phyloP scores from a whole-genome alignment of 2,329 filamentous ascomycete genomes.

The Teratosphaeriaceae sp. region DNA sequence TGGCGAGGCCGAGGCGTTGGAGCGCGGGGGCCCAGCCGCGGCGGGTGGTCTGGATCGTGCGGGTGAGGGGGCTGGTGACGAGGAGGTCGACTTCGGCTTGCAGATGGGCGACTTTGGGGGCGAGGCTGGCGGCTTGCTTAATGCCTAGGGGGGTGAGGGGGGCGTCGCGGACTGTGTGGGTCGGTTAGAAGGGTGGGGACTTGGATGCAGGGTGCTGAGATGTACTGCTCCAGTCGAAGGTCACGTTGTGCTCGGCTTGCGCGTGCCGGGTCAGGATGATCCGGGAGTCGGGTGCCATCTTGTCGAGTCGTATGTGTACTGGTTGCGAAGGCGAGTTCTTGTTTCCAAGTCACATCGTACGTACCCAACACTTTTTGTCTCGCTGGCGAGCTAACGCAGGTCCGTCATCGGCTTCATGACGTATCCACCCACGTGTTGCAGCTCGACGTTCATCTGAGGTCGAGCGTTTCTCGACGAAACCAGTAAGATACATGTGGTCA shows the following conservation, averaged over 20 bases:
- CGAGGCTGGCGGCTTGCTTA: conserved; percentile 28
- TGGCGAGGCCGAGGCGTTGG: conserved; percentile 20
- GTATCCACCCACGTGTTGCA: no score
- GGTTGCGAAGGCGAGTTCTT: no score
- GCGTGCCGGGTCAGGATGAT: conserved; percentile 29
- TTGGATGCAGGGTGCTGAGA: neutral
- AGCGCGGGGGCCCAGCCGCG: conserved; percentile 24
- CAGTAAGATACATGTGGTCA: no score
- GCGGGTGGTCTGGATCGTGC: conserved; percentile 28
- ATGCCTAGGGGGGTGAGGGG: conserved; percentile 27
- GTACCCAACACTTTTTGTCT: no score
- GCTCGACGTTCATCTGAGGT: no score
- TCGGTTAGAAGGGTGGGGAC: neutral
- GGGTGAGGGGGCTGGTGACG: conserved; percentile 25
- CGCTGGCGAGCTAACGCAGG: no score
- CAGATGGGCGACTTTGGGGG: conserved; percentile 17
- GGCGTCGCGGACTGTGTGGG: conserved; percentile 23
- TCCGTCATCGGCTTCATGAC: no score
- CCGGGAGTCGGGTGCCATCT: conserved; percentile 29
- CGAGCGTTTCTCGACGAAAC: no score
- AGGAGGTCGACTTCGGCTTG: conserved; percentile 23
- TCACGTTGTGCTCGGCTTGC: conserved; percentile 30
- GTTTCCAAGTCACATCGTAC: no score
- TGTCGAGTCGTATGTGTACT: no score
- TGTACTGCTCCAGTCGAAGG: conserved; percentile 26